These are phyloP conservation scores for Didymella arachidicola DNA, from an alignment of 2,329 filamentous ascomycete genomes.

Conservation along the genomic window DNA sequence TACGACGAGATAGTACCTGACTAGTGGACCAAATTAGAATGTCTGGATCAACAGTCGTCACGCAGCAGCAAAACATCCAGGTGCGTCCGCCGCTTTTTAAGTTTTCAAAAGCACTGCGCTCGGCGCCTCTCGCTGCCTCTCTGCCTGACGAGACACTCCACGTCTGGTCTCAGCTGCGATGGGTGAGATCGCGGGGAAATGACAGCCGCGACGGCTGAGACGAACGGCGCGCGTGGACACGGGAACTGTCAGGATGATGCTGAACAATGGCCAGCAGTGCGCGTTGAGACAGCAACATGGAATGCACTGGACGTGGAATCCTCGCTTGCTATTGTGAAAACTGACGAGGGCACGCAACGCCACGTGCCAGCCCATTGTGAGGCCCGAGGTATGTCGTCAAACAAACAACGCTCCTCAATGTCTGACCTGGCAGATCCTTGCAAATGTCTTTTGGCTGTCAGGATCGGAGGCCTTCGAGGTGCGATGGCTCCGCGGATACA, in stretches of 20 bases:
- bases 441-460: not conserved
- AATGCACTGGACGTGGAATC: slow-evolving; percentile 14
- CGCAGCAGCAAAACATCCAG: slow-evolving; percentile 9
- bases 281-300: slow-evolving; percentile 19
- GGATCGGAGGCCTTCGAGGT: not conserved
- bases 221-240: slow-evolving; percentile 31
- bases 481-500: slow-evolving; percentile 19
- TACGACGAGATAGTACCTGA: slow-evolving; percentile 15
- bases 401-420: slow-evolving; percentile 16
- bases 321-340: slow-evolving; percentile 17
- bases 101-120: slow-evolving; percentile 21
- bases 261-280: slow-evolving; percentile 18
- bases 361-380: slow-evolving; percentile 15
- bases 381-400: slow-evolving; percentile 16
- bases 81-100: slow-evolving; percentile 7
- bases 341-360: slow-evolving; percentile 3
- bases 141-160: slow-evolving; percentile 27
- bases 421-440: slow-evolving; percentile 3
- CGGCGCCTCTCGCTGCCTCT: slow-evolving; percentile 27
- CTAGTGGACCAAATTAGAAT: slow-evolving; percentile 20
- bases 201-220: slow-evolving; percentile 31
- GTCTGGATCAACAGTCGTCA: slow-evolving; percentile 14
- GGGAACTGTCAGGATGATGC: slow-evolving; percentile 22
- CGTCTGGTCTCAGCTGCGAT: slow-evolving; percentile 26
- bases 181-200: slow-evolving; percentile 22